Evolutionary conservation across 2,329 filamentous ascomycete species (phyloP).

Genomic region (Massarina eburnea): DNA sequence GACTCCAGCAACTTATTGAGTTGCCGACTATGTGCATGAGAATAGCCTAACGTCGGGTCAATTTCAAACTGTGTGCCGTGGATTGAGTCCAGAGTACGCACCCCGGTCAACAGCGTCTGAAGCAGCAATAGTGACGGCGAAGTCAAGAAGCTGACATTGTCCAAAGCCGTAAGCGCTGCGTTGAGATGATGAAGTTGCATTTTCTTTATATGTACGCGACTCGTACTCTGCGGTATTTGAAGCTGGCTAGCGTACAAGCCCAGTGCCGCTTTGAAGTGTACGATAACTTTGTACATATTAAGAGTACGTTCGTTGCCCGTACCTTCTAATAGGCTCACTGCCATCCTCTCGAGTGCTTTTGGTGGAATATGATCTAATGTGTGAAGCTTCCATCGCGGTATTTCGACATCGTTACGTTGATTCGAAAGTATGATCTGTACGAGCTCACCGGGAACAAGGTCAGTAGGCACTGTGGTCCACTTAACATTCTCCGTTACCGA

Average conservation of each 20-base stretch:
- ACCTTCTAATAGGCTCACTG: slow-evolving; percentile 30
- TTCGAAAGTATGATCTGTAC: slow-evolving; percentile 29
- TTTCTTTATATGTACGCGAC: slow-evolving; percentile 28
- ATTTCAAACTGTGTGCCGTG: background rate
- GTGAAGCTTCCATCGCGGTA: slow-evolving; percentile 23
- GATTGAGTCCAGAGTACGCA: slow-evolving; percentile 14
- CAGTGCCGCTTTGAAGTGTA: slow-evolving; percentile 33
- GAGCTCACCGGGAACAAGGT: slow-evolving; percentile 28
- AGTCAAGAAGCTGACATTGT: slow-evolving; percentile 30
- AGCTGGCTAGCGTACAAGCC: slow-evolving; percentile 28
- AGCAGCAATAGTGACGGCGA: slow-evolving; percentile 30
- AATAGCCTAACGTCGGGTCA: slow-evolving; percentile 17
- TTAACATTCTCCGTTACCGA: slow-evolving; percentile 16
- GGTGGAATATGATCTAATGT: slow-evolving; percentile 32
- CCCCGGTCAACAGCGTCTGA: slow-evolving; percentile 34
- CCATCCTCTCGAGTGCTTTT: slow-evolving; percentile 33
- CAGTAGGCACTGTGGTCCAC: slow-evolving; percentile 23
- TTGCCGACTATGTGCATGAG: slow-evolving; percentile 39
- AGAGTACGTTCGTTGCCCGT: slow-evolving; percentile 31
- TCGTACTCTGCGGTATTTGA: slow-evolving; percentile 21
- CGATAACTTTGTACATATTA: slow-evolving; percentile 32
- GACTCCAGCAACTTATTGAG: slow-evolving; percentile 33
- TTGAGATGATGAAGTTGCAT: slow-evolving; percentile 31
- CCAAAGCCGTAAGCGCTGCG: slow-evolving; percentile 32
- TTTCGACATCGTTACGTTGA: slow-evolving; percentile 16